These are phyloP conservation scores for Ceratocystis albifundus DNA, from an alignment of 2,329 filamentous ascomycete species.

Conservation along the genomic window DNA sequence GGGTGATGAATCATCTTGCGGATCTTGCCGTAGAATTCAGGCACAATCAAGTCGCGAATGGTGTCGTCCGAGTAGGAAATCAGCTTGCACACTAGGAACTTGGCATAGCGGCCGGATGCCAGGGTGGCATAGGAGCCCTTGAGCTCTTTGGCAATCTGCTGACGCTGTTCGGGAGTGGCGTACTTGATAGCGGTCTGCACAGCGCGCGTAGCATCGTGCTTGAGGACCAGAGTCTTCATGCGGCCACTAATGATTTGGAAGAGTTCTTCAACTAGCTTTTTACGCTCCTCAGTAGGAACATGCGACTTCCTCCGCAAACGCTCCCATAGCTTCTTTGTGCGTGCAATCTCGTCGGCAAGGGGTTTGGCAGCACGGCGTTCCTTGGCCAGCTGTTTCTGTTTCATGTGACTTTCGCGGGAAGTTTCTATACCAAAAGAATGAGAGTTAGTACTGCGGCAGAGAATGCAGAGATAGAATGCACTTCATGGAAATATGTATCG, in stretches of 20 bases:
- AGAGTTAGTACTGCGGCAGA: not conserved
- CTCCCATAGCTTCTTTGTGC: conserved; percentile 97
- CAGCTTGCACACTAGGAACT: conserved; percentile 92
- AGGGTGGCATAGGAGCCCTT: conserved; percentile 72
- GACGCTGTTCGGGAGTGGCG: conserved; percentile 70
- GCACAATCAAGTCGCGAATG: conserved; percentile 77
- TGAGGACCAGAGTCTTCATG: conserved; percentile 92
- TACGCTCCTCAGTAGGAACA: conserved; percentile 77
- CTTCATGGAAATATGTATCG: not conserved
- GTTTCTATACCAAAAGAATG: conserved; percentile 40
- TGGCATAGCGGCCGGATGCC: conserved; percentile 91
- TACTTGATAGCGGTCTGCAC: conserved; percentile 97
- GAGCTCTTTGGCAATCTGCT: conserved; percentile 75
- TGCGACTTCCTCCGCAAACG: conserved; percentile 84
- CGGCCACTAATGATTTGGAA: conserved; percentile 84
- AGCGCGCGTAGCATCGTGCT: conserved; percentile 94
- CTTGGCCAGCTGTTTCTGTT: conserved; percentile 77
- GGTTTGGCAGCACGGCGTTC: conserved; percentile 91
- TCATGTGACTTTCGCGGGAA: conserved; percentile 78
- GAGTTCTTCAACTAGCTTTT: conserved; percentile 75
- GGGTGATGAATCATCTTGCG: conserved; percentile 89
- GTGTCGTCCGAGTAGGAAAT: conserved; percentile 83
- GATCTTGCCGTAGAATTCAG: conserved; percentile 90
- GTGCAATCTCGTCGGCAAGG: conserved; percentile 74
- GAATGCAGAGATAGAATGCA: not conserved